phyloP scores from a whole-genome alignment of 169 alveolate species.

The Plasmodium malariae region DNA sequence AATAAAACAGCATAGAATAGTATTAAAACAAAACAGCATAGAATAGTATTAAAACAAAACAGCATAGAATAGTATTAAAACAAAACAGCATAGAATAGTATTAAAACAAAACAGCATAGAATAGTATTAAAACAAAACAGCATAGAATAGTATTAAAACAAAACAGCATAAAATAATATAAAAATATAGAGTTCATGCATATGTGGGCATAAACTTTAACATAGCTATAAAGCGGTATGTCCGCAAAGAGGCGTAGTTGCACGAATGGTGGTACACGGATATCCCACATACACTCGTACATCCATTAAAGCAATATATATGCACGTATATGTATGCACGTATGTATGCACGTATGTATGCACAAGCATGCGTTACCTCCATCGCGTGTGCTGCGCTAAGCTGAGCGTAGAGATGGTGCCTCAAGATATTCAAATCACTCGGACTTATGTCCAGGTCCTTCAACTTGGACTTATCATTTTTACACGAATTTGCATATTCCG shows the following conservation, averaged over 20 bases:
- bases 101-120: too few species aligned
- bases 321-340: neutral
- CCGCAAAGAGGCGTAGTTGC: neutral
- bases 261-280: neutral
- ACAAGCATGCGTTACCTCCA: constrained; percentile 25
- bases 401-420: constrained; percentile 23
- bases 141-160: too few species aligned
- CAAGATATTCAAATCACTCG: constrained; percentile 21
- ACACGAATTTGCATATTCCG: constrained; percentile 52
- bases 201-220: neutral
- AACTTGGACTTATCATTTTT: constrained; percentile 21
- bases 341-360: neutral
- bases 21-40: too few species aligned
- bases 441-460: constrained; percentile 10
- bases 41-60: too few species aligned
- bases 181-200: too few species aligned
- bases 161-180: too few species aligned
- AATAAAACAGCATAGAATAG: too few species aligned
- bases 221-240: neutral
- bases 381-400: neutral
- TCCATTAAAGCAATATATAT: neutral
- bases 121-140: too few species aligned
- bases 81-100: too few species aligned
- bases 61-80: too few species aligned
- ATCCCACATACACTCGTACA: neutral